Percentiles rank a stretch among this genome's conserved stretches.
These are phyloP conservation scores for Euphorbia schlechtendalii DNA, from an alignment of 441 rosid genomes.

Conservation along the genomic window DNA sequence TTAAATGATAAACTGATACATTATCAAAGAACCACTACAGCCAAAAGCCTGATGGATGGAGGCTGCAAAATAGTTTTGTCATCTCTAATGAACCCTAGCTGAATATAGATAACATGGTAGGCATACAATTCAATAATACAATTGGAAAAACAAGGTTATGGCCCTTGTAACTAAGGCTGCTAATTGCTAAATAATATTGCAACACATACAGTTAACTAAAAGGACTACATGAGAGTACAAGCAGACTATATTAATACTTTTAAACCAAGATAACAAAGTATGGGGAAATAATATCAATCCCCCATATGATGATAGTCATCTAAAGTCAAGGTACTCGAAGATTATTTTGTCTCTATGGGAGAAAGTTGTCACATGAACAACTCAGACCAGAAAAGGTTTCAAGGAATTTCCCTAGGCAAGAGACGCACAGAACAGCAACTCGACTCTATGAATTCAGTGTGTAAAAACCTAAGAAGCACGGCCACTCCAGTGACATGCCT, in stretches of 20 bases:
- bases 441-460: too few species aligned
- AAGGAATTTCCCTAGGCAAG: not conserved
- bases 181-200: not conserved
- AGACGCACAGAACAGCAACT: too few species aligned
- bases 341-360: not conserved
- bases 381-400: not conserved
- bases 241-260: not conserved
- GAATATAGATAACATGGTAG: too few species aligned
- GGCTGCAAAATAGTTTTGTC: too few species aligned
- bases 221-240: not conserved
- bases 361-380: not conserved
- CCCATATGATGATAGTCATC: not conserved
- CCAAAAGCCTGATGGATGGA: too few species aligned
- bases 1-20: too few species aligned
- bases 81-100: not conserved
- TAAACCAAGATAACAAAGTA: not conserved
- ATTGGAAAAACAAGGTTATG: not conserved
- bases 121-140: not conserved
- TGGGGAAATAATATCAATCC: not conserved
- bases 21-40: too few species aligned
- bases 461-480: too few species aligned
- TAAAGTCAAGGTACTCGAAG: not conserved
- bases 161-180: not conserved
- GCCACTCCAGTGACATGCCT: too few species aligned
- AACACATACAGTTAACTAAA: not conserved